Percentiles rank a stretch among this genome's conserved stretches.
Conservation (phyloP, 176 grass and related monocot species). For the Saccharum officinarum region DNA sequence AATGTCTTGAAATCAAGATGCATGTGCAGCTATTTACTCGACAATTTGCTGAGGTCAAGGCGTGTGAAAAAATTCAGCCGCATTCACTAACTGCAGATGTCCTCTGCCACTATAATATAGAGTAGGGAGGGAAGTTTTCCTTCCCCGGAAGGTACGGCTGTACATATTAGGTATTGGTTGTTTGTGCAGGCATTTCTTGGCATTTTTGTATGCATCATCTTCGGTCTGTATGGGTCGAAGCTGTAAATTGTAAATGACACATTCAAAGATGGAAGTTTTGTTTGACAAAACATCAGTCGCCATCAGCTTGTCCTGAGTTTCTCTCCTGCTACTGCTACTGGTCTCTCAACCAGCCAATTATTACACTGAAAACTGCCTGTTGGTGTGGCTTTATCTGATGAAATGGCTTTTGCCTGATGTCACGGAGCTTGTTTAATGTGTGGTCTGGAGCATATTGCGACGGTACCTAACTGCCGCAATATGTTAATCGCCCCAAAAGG, state of each 20-base stretch:
- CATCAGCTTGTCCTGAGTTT: constrained; percentile 5
- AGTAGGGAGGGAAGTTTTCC: constrained; percentile 32
- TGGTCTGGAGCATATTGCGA: constrained; percentile 21
- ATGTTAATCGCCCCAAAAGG: constrained; percentile 27
- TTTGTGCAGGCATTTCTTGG: constrained; percentile 52
- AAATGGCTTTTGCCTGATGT: constrained; percentile 48
- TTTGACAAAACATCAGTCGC: not conserved
- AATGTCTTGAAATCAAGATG: constrained; percentile 37
- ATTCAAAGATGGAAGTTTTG: constrained; percentile 45
- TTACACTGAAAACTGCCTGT: constrained; percentile 21
- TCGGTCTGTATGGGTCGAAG: constrained; percentile 20
- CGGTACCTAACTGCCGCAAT: constrained; percentile 34
- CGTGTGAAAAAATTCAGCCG: constrained; percentile 14
- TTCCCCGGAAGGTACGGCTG: constrained; percentile 23
- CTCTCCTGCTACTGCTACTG: constrained; percentile 9
- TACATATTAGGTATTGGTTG: constrained; percentile 51
- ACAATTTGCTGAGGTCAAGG: constrained; percentile 14
- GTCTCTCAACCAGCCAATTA: constrained; percentile 20
- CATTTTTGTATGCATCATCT: constrained; percentile 41
- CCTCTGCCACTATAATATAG: constrained; percentile 57
- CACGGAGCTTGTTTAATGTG: constrained; percentile 37
- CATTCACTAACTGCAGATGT: constrained; percentile 33
- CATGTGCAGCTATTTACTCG: constrained; percentile 29
- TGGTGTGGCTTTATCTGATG: constrained; percentile 30
- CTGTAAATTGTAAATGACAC: constrained; percentile 76